A percentile compares a stretch with the other conserved stretches of the same genome.
phyloP scores from a whole-genome alignment of 306 rosid genomes.

The Quercus variabilis region DNA sequence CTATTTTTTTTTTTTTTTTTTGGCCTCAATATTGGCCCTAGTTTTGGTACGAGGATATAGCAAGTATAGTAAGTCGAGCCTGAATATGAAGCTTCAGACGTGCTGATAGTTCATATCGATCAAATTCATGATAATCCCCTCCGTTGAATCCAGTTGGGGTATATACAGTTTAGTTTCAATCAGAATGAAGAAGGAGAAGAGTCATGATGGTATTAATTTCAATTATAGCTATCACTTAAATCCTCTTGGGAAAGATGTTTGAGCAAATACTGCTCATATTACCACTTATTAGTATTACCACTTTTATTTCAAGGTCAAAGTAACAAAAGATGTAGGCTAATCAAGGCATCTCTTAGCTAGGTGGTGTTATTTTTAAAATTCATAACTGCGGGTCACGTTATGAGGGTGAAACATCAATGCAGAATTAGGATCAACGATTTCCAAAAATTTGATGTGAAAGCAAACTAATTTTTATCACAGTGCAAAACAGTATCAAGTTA shows the following conservation, averaged over 20 bases:
- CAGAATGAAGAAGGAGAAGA: neutral
- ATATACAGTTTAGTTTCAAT: constrained; percentile 24
- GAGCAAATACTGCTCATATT: neutral
- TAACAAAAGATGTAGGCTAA: neutral
- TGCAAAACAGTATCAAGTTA: neutral
- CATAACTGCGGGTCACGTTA: neutral
- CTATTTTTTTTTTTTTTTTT: no score
- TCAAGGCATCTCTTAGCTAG: neutral
- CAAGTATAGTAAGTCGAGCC: neutral
- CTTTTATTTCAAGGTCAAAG: neutral
- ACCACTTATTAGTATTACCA: no score
- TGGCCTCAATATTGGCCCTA: no score
- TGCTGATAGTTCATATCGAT: constrained; percentile 17
- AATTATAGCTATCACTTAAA: neutral
- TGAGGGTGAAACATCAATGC: no score
- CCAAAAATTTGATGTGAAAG: neutral
- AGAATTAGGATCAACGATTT: no score
- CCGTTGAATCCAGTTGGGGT: constrained; percentile 1
- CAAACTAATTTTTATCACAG: neutral
- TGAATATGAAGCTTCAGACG: constrained; percentile 28
- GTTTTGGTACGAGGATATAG: no score
- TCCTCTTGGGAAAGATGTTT: neutral
- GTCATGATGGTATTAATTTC: no score
- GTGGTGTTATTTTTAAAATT: neutral
- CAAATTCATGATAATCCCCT: constrained; percentile 12